Conservation (phyloP, 208 protist genomes). For the Acanthamoeba royreba region DNA sequence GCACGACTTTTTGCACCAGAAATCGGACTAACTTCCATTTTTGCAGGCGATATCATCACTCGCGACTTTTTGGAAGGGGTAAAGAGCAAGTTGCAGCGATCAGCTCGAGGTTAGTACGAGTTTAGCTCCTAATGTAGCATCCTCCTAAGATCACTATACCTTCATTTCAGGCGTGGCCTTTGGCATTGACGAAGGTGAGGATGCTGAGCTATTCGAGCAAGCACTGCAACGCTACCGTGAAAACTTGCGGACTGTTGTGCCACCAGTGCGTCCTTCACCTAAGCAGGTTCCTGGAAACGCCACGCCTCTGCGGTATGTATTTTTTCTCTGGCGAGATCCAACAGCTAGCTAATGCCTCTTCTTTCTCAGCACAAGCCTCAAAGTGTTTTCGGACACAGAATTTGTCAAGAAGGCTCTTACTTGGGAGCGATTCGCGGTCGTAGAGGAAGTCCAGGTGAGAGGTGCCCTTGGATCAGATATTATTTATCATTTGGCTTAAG, state of each 20-base stretch:
- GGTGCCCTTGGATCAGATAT: neutral
- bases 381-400: slow-evolving; percentile 9
- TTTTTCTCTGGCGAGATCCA: neutral
- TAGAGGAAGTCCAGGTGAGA: neutral
- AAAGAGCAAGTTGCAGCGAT: neutral
- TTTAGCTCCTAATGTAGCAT: too few relatives aligned
- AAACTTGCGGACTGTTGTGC: neutral
- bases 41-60: neutral
- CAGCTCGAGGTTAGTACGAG: neutral
- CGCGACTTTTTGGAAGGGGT: neutral
- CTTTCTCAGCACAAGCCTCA: neutral
- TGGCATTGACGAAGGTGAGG: neutral
- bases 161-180: neutral
- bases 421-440: neutral
- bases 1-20: neutral
- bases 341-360: neutral
- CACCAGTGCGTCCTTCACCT: neutral
- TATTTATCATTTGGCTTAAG: neutral
- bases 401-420: slow-evolving; percentile 27
- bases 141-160: too few relatives aligned
- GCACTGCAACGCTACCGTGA: neutral
- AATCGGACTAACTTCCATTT: neutral
- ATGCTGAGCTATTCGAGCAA: neutral
- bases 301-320: neutral
- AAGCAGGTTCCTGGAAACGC: neutral